Conservation (phyloP, 768 basidiomycete species). For the Auricularia auricula-judae region DNA sequence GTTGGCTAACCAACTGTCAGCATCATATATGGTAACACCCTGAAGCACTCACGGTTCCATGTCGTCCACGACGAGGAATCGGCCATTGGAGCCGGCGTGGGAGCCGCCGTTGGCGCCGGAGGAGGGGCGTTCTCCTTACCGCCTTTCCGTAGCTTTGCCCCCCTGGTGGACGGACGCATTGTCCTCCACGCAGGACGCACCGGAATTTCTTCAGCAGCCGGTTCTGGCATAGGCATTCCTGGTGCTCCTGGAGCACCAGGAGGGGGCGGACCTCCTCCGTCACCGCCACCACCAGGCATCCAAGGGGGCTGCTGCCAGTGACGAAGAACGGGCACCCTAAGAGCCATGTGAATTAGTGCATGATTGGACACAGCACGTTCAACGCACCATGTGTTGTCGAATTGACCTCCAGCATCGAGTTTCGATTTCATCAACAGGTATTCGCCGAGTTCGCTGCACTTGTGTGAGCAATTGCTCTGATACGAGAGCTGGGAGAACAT, state of each 20-base stretch:
- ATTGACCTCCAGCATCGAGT: conserved; percentile 78
- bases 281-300: background rate
- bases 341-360: background rate
- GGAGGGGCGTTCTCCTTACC: conserved; percentile 27
- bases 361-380: conserved; percentile 3
- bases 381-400: conserved; percentile 62
- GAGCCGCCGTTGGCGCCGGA: conserved; percentile 26
- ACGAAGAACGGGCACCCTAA: conserved; percentile 31
- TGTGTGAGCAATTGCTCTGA: too few species aligned
- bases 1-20: background rate
- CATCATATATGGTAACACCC: background rate
- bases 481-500: conserved; percentile 21
- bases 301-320: conserved; percentile 2
- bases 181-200: conserved; percentile 55
- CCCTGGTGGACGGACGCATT: conserved; percentile 40
- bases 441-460: conserved; percentile 58
- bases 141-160: conserved; percentile 43
- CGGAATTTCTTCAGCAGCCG: conserved; percentile 30
- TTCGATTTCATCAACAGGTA: conserved; percentile 60
- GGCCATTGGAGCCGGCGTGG: conserved; percentile 13
- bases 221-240: conserved; percentile 24
- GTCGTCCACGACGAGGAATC: conserved; percentile 70
- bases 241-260: conserved; percentile 6
- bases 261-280: background rate
- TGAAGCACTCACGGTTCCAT: conserved; percentile 56